Evolutionary conservation across 225 moss, liverwort and hornwort genomes (phyloP).

Genomic region (Marchantia polymorpha): DNA sequence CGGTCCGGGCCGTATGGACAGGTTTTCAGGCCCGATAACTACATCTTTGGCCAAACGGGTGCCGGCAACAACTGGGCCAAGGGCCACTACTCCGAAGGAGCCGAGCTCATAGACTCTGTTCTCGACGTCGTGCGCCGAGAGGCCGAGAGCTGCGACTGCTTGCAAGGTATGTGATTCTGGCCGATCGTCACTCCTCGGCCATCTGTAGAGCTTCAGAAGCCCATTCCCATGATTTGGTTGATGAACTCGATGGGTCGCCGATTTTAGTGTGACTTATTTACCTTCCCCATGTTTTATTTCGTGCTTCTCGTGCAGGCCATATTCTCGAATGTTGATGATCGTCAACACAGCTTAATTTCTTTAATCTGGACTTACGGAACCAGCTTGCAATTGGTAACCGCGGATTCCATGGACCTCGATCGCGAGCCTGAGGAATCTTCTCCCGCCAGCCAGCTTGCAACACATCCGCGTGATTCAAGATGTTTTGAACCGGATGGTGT

Average conservation of each 20-base stretch:
- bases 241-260: too few relatives aligned
- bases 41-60: conserved; percentile 27
- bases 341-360: conserved; percentile 4
- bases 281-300: too few relatives aligned
- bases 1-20: conserved; percentile 27
- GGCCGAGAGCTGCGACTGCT: conserved; percentile 30
- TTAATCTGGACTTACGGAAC: not conserved
- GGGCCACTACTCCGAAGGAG: conserved; percentile 29
- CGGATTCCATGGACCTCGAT: too few relatives aligned
- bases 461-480: not conserved
- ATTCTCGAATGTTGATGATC: not conserved
- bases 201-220: too few relatives aligned
- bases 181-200: too few relatives aligned
- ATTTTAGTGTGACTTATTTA: too few relatives aligned
- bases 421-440: not conserved
- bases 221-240: too few relatives aligned
- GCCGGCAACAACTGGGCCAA: conserved; percentile 31
- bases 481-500: not conserved
- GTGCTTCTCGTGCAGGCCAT: not conserved
- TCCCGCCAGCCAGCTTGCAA: not conserved
- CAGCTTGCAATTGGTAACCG: not conserved
- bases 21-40: conserved; percentile 31
- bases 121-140: conserved; percentile 31
- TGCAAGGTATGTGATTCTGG: conserved; percentile 21
- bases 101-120: conserved; percentile 30